Evolutionary conservation across 192 early-diverging fungal species (phyloP), one percentile per base, ranked within the genome.

Genomic region (Coemansia sp.): DNA sequence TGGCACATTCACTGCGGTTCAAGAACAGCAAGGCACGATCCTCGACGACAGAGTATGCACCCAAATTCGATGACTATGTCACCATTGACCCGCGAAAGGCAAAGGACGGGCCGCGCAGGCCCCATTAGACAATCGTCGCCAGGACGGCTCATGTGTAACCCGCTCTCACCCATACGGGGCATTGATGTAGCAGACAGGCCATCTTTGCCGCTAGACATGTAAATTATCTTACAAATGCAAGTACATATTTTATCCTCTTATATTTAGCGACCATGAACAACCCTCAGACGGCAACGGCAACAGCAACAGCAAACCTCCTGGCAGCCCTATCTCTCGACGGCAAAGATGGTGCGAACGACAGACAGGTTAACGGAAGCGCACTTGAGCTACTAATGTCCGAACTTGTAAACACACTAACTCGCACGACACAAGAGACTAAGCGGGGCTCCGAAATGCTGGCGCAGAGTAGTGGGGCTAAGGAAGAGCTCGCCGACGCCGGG

Each of bases 1-100:
- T 95, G 69, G 73, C 82, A 11, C 91, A 93, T 60, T 85, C 84
- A 14, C 82, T 97, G 6, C 80, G 87, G 3, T 95, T 94, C 76
- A 92, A 90, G 62, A 89, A 92, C 71, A 65, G 79, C 25, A 85
- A 83, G 36, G 86, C 85, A n/a, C 56, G 60, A 36, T 59, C 56
- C 34, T 59, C 56, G 84, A 21, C 78, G 77, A 64, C 77, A 76
- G 52, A 80, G 75, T 62, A 79, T 73, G 41, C 87, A 76, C 60
- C 86, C 76, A 25, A 21, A 13, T 80, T 85, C 0, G 83, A 90
- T 57, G 90, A 89, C 60, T 90, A 87, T 69, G 73, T 88, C 3
- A 88, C 90, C 28, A 88, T 90, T 65, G 90, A 91, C 68, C 88
- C 90, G 14, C 66, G 73, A 20, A 37, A 61, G 16, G 41, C n/a